Evolutionary conservation across 2,329 filamentous ascomycete species (phyloP).

Genomic region (Emergomyces pasteurianus): DNA sequence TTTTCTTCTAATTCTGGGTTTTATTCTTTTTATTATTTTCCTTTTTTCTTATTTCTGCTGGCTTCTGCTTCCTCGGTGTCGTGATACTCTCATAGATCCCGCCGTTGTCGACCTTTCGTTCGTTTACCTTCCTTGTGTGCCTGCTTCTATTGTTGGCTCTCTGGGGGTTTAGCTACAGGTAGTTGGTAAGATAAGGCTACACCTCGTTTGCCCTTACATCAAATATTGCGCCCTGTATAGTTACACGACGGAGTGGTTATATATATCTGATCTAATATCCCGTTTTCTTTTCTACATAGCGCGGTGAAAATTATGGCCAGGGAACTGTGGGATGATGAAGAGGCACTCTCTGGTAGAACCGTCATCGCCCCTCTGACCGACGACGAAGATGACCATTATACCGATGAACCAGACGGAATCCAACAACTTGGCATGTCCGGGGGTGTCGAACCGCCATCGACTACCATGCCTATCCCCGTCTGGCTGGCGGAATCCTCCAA

Average conservation of each 20-base stretch:
- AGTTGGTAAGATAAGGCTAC: neutral
- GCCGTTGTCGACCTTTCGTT: neutral
- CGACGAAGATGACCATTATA: slow-evolving; percentile 22
- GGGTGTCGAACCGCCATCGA: neutral
- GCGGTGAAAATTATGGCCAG: slow-evolving; percentile 18
- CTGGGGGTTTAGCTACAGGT: no score
- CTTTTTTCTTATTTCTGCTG: neutral
- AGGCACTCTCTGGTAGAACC: slow-evolving; percentile 17
- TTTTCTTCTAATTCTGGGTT: no score
- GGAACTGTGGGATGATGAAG: slow-evolving; percentile 20
- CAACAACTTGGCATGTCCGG: slow-evolving; percentile 6
- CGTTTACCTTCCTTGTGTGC: neutral
- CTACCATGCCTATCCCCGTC: slow-evolving; percentile 28
- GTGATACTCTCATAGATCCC: neutral
- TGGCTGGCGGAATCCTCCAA: slow-evolving; percentile 38
- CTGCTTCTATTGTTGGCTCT: neutral
- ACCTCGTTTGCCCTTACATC: neutral
- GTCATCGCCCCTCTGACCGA: slow-evolving; percentile 24
- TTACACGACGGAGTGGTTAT: neutral
- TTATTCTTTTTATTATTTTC: no score
- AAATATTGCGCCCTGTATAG: neutral
- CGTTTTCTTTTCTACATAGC: neutral
- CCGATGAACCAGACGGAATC: slow-evolving; percentile 24
- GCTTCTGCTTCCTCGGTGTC: neutral
- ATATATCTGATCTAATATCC: neutral